A percentile compares a stretch with the other conserved stretches of the same genome.
phyloP scores from a whole-genome alignment of 169 alveolate genomes.

The Eimeria tenella region DNA sequence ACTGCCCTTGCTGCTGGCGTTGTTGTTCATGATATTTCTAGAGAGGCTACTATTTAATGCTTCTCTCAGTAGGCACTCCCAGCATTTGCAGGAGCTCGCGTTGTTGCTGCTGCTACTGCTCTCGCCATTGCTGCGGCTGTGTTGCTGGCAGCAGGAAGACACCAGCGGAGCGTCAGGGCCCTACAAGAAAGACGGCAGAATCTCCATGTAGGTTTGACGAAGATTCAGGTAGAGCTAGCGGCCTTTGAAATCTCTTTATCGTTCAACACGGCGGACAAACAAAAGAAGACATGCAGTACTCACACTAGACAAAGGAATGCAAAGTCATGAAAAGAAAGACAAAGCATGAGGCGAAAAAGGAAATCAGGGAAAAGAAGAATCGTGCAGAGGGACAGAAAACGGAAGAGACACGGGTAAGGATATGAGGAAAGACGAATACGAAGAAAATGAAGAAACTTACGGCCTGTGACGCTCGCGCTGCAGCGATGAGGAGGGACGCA shows the following conservation, averaged over 20 bases:
- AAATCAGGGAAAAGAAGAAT: too few species aligned
- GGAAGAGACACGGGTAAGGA: neutral
- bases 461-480: neutral
- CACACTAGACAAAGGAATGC: neutral
- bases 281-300: neutral
- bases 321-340: too few species aligned
- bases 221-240: neutral
- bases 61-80: constrained; percentile 8
- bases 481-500: neutral
- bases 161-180: constrained; percentile 16
- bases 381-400: too few species aligned
- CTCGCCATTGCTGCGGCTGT: too few species aligned
- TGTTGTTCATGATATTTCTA: neutral
- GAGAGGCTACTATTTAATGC: too few species aligned
- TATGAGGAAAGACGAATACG: neutral
- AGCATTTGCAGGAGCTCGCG: neutral
- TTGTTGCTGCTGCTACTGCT: neutral
- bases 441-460: neutral
- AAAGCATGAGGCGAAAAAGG: too few species aligned
- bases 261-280: too few species aligned
- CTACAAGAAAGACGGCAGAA: neutral
- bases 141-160: too few species aligned
- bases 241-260: neutral
- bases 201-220: neutral
- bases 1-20: constrained; percentile 10